Base-by-base conservation (phyloP, 768 basidiomycete species). In the Boletus bicolor region DNA sequence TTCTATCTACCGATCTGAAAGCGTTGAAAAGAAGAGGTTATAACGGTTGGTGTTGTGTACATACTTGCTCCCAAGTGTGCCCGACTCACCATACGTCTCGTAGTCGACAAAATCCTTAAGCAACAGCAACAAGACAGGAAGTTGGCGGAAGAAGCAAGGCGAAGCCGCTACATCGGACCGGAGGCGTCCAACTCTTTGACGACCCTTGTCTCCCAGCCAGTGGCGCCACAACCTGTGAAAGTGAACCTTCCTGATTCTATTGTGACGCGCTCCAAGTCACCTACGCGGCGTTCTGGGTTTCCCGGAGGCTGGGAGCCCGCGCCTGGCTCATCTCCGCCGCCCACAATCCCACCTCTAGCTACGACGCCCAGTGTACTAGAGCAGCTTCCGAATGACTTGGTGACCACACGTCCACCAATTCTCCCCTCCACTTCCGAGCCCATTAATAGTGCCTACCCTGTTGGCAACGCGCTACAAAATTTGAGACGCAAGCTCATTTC, bases 41-140 rank as follows among this genome's bases (percentile, higher is more conserved):
- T 67, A 92, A 93, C 63, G 87, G 91, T 89, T 60, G 5, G 76
- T 64, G 12, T 44, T 9, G 42, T 34, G 41, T 42, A 56, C 14
- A 35, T 37, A 55, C 10, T 12, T 48, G 2, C 34, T 14, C 12
- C 21, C 7, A 35, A 47, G 62, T 60, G 21, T 48, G 64, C 11
- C 10, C 11, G 5, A 42, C 43, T 55, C 63, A 52, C 62, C 39
- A 19, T 46, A 7, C 5, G 11, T 49, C 30, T 26, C 30, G 2
- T 53, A 92, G 95, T 98, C 51, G 95, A 97, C 65, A 82, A 94
- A 35, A 96, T 98, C 55, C 75, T 98, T 53, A 85, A 86, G 55
- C 88, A 91, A 59, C 91, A 96, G 64, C 81, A 82, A 64, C 85
- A 84, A 14, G 85, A 91, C 44, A 75, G 79, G 19, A 75, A 81